phyloP scores from a whole-genome alignment of 75 land plant species.

The Pinus tabuliformis region DNA sequence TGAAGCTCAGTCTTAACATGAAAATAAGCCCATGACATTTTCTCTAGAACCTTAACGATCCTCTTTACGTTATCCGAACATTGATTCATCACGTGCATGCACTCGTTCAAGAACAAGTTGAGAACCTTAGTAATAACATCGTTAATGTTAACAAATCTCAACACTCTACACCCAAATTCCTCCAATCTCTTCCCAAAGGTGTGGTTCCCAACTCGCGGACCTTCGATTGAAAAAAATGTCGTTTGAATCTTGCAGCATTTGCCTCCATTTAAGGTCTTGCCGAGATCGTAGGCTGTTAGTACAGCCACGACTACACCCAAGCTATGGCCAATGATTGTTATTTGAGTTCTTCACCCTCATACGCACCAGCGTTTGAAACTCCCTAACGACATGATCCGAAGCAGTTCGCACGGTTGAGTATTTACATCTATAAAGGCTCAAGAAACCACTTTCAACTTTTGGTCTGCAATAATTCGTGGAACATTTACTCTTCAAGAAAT shows the following conservation, averaged over 20 bases:
- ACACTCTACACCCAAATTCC: conserved; percentile 44
- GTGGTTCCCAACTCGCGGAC: conserved; percentile 64
- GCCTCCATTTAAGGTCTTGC: conserved; percentile 1
- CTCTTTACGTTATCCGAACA: background rate
- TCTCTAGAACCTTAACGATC: conserved; percentile 14
- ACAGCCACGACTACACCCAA: conserved; percentile 52
- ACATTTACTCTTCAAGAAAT: too few relatives aligned
- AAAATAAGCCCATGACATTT: conserved; percentile 34
- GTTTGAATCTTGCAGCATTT: conserved; percentile 22
- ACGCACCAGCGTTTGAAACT: conserved; percentile 29
- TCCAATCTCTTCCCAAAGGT: conserved; percentile 43
- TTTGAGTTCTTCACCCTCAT: conserved; percentile 38
- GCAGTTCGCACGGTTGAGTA: conserved; percentile 17
- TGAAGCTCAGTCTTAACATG: conserved; percentile 57
- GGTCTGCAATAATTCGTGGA: background rate
- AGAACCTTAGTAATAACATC: conserved; percentile 63
- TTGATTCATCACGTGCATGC: conserved; percentile 4
- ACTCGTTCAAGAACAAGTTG: conserved; percentile 34
- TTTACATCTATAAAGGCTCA: conserved; percentile 35
- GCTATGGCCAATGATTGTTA: conserved; percentile 68
- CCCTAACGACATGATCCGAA: conserved; percentile 21
- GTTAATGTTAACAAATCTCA: conserved; percentile 57
- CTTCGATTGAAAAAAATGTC: conserved; percentile 60
- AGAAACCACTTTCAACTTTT: conserved; percentile 36
- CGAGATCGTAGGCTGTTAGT: conserved; percentile 33